Base-by-base conservation (phyloP, 345 rosid species). In the Microthlaspi erraticum region DNA sequence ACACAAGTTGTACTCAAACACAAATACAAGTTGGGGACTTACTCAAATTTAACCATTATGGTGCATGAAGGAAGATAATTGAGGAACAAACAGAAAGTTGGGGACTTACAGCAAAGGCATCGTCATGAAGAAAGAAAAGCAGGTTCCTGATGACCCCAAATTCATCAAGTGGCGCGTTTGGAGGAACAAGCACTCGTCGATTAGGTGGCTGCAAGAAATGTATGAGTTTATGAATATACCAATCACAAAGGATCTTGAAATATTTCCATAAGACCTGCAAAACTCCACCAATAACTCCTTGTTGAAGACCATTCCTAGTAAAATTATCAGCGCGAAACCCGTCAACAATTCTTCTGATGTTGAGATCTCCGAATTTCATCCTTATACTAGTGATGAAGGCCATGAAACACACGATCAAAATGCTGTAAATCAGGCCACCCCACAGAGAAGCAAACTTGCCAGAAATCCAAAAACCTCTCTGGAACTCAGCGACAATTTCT, bases 41-140 rank as follows among this genome's bases (percentile, higher is more conserved):
- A 57, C 60, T 59, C 16, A 16, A 42, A n/a, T 43, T 3, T n/a
- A 48, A 20, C n/a, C 23, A 37, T 2, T 50, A 3, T 65, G 37
- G 55, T 26, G 6, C 8, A 66, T 18, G 6, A 18, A 2, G 26
- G 26, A 23, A 23, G 26, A 23, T 1, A 61, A 9, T 0, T 33
- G 20, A 59, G 33, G 6, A 14, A 12, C 44, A 63, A 52, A 26
- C 19, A 29, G 4, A 29, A 29, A 26, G 9, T n/a, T 16, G 31
- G 17, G 37, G 37, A 56, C 58, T 63, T 34, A 73, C 70, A 55
- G 71, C 71, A 64, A 64, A 63, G 34, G 32, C 57, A 46, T 64
- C 20, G 7, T 64, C 71, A 64, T 63, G 51, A 5, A 73, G n/a
- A 73, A 54, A 53, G 64, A 36, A 73, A 5, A 64, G 64, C 53